Evolutionary conservation across 192 early-diverging fungal species (phyloP), one percentile per base, ranked within the genome.

Genomic region (Tieghemiomyces parasiticus): DNA sequence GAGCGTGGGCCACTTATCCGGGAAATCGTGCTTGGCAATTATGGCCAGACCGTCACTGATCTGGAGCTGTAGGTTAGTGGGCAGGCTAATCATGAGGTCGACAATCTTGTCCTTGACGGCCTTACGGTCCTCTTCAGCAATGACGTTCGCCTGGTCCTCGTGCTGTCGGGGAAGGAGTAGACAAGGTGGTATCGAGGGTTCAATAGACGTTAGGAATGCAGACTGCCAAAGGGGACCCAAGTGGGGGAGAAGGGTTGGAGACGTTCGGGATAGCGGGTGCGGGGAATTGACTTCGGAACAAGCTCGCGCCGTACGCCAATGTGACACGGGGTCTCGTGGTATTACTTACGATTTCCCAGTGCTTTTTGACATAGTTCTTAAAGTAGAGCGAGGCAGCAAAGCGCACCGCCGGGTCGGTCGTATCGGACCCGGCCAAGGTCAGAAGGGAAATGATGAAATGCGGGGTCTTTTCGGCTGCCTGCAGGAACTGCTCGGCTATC

Each of bases 1-100:
- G 35, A 98, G 77, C 8, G 73, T 74, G 12, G 78, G 71, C 96
- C 96, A 99, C 52, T 89, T 67, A 38, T 82, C 77, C 32, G 96
- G 96, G 64, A 96, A 99, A 66, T 99, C 96, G 53, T 68, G 80
- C 16, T 90, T 81, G 31, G 94, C 94, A 52, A 97, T 96, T 33
- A 91, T 81, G 51, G 87, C 81, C n/a, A 99, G 78, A 0, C 91
- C 89, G 61, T 96, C 96, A 65, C 86, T 87, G 24, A 99, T 68
- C 69, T 93, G 92, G 45, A 88, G 65, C 69, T 96, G 93, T 52
- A 97, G 69, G 34, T 75, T 74, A 34, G 80, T 73, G 26, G 90
- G 87, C 9, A 86, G 76, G 30, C 77, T 68, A 34, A 91, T 86
- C 92, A 99, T 93, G 35, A 95, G 64, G 56, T 75, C 67, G 33